Conservation (phyloP, 352 stramenopile species). For the Pythium myriotylum region DNA sequence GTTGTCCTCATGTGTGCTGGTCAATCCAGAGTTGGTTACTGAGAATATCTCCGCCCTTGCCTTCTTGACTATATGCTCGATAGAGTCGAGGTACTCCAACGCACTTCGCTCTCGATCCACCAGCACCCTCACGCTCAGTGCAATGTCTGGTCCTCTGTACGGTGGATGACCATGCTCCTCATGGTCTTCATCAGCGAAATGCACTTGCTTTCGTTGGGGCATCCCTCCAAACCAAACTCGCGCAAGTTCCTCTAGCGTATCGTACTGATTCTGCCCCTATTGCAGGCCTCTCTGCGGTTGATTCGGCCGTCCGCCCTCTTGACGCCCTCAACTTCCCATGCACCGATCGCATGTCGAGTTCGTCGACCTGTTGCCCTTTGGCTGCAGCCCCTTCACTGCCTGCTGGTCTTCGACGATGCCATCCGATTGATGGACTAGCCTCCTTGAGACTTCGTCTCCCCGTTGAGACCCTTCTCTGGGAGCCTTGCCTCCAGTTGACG, state of each 20-base stretch:
- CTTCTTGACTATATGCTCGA: conserved; percentile 1
- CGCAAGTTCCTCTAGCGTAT: conserved; percentile 13
- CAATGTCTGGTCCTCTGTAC: conserved; percentile 8
- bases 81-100: conserved; percentile 4
- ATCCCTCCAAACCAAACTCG: conserved; percentile 8
- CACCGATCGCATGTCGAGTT: background rate
- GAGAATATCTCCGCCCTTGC: conserved; percentile 4
- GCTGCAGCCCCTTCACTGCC: background rate
- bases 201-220: conserved; percentile 3
- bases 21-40: conserved; percentile 12
- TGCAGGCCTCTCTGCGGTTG: conserved; percentile 3
- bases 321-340: background rate
- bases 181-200: background rate
- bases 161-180: background rate
- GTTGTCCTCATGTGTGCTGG: conserved; percentile 18
- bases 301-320: background rate
- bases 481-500: no score
- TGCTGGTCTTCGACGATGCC: background rate
- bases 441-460: no score
- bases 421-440: background rate
- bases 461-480: no score
- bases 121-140: background rate
- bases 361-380: background rate
- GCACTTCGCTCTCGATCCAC: background rate
- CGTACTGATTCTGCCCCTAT: background rate